Evolutionary conservation across 192 early-diverging fungal species (phyloP).

Genomic region (Podila epicladia): DNA sequence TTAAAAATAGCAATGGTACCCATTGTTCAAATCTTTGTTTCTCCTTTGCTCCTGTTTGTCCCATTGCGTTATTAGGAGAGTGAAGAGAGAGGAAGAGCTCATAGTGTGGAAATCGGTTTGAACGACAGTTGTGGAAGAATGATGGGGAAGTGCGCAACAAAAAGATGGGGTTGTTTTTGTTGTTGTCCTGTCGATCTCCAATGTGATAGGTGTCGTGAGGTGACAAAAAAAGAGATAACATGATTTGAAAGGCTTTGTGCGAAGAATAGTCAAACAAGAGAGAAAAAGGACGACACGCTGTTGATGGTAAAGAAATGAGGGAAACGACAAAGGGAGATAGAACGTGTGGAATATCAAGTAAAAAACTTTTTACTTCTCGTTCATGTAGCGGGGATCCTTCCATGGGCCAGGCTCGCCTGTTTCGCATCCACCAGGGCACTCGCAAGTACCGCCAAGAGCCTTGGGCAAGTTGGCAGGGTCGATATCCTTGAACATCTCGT

Average conservation of each 20-base stretch:
- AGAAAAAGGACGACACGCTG: not conserved
- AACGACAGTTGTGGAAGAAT: not conserved
- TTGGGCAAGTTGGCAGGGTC: slow-evolving; percentile 54
- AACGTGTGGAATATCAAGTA: not conserved
- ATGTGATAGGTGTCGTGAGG: not conserved
- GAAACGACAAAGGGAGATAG: not conserved
- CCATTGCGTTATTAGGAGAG: not conserved
- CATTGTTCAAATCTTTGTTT: not conserved
- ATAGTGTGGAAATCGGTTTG: not conserved
- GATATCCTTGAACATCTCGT: slow-evolving; percentile 54
- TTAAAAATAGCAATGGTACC: slow-evolving; percentile 6
- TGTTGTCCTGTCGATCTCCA: not conserved
- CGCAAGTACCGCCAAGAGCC: slow-evolving; percentile 57
- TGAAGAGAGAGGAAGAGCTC: not conserved
- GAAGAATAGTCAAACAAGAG: not conserved
- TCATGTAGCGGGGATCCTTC: slow-evolving; percentile 54
- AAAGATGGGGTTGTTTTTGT: not conserved
- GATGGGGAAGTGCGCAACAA: not conserved
- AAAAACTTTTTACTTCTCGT: slow-evolving; percentile 16
- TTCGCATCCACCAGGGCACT: slow-evolving; percentile 57
- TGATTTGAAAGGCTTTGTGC: not conserved
- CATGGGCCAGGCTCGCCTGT: slow-evolving; percentile 60
- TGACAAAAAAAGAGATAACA: not conserved
- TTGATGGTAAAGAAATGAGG: not conserved
- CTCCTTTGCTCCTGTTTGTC: not conserved